phyloP scores from a whole-genome alignment of 306 rosid species.

The Dryas octopetala region DNA sequence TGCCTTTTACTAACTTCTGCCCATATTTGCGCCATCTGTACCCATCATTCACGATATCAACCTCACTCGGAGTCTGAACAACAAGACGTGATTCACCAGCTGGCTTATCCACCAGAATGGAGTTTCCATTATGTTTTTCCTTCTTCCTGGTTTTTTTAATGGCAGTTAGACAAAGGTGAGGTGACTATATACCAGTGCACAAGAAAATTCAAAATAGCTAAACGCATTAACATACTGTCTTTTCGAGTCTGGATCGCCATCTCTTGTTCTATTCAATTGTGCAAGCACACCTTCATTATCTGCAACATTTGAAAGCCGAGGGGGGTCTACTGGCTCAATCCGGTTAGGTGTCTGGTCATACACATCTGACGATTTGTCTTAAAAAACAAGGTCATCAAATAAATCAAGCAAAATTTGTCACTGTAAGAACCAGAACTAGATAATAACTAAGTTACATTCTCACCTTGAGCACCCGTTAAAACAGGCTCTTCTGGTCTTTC shows the following conservation, averaged over 20 bases:
- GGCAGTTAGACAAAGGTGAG: conserved; percentile 26
- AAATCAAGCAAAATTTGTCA: conserved; percentile 27
- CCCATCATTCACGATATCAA: conserved; percentile 83
- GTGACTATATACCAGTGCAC: conserved; percentile 10
- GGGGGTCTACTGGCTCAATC: conserved; percentile 40
- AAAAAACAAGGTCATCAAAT: conserved; percentile 38
- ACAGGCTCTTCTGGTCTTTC: conserved; percentile 43
- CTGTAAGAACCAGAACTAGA: conserved; percentile 35
- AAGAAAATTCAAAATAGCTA: conserved; percentile 4
- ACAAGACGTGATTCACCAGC: conserved; percentile 53
- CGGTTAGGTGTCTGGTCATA: conserved; percentile 39
- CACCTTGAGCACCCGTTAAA: conserved; percentile 49
- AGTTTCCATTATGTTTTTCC: conserved; percentile 41
- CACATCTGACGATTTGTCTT: conserved; percentile 45
- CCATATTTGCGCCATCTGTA: conserved; percentile 97
- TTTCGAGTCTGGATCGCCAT: conserved; percentile 57
- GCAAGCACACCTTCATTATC: conserved; percentile 36
- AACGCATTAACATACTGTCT: conserved; percentile 62
- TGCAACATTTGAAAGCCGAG: conserved; percentile 39
- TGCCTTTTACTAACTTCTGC: conserved; percentile 86
- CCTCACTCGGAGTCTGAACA: conserved; percentile 72
- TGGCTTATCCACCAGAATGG: conserved; percentile 41
- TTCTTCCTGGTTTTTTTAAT: conserved; percentile 58
- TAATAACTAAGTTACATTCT: conserved; percentile 24
- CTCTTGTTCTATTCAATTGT: conserved; percentile 38